phyloP scores from a whole-genome alignment of 257 asterid genomes.

The Datura wrightii region DNA sequence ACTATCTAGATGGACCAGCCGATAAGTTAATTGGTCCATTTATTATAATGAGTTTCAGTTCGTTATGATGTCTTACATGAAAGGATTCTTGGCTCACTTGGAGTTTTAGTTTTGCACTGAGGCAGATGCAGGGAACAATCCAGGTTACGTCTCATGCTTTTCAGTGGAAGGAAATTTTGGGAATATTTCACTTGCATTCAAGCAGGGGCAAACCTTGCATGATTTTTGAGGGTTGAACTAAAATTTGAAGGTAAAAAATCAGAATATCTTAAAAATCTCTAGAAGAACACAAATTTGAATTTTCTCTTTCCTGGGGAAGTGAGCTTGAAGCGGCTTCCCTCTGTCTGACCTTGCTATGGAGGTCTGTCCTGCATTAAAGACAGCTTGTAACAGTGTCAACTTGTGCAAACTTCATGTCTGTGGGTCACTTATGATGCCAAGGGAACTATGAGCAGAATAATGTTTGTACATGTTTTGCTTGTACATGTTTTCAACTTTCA shows the following conservation, averaged over 20 bases:
- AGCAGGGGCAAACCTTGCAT: slow-evolving; percentile 30
- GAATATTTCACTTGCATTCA: slow-evolving; percentile 29
- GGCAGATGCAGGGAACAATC: slow-evolving; percentile 27
- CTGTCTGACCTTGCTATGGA: neutral
- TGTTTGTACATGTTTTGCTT: neutral
- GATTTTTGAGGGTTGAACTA: slow-evolving; percentile 28
- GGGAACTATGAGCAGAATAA: neutral
- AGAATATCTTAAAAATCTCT: slow-evolving; percentile 13
- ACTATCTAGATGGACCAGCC: slow-evolving; percentile 1
- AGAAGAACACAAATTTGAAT: slow-evolving; percentile 18
- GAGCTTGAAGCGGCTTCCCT: neutral
- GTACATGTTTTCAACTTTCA: neutral
- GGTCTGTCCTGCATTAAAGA: neutral
- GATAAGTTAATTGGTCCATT: slow-evolving; percentile 1
- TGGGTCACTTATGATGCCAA: neutral
- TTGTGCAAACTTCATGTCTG: neutral
- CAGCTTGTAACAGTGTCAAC: neutral
- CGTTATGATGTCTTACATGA: slow-evolving; percentile 9
- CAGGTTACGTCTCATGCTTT: slow-evolving; percentile 25
- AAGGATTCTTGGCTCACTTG: slow-evolving; percentile 17
- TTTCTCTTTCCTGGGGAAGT: slow-evolving; percentile 18
- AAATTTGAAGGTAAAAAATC: slow-evolving; percentile 30
- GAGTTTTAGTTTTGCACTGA: slow-evolving; percentile 26
- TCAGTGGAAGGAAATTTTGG: slow-evolving; percentile 32
- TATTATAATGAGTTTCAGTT: slow-evolving; percentile 6